Base-by-base conservation (phyloP, 176 grass and related monocot species). In the Cenchrus americanus region DNA sequence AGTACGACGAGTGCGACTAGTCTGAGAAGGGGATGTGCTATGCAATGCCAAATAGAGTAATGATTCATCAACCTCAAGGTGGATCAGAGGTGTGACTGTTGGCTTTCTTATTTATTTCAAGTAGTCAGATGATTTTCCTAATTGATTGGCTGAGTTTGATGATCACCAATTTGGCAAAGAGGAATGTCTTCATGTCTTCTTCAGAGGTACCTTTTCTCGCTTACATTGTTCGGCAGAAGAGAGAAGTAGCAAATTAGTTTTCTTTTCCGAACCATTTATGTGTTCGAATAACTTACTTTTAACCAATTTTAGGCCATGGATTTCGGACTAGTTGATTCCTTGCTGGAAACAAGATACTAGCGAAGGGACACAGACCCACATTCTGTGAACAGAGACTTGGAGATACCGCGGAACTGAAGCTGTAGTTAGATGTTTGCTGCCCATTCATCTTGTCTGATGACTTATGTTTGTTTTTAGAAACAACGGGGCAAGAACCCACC, bases 31-130 rank as follows among this genome's bases (percentile, higher is more conserved):
- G 96, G 62, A 95, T 98, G 93, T 89, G 93, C 19, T 98, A 98
- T 85, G 87, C 91, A 15, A 99, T 99, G 96, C 96, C 96, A 79
- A 99, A 99, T 90, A 93, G 96, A 89, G 86, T 99, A 74, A 94
- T 99, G 96, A 94, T 99, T 80, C 96, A 99, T 92, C 96, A 99
- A 86, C 91, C 93, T 79, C 91, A 95, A 89, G 94, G 89, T 76
- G 93, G 91, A 87, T 96, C 87, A 0, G 89, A 90, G 83, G 96
- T 99, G 90, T 62, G 77, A 13, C 76, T 86, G 44, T 71, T 63
- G 65, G 66, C 59, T 75, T 68, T 65, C 12, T 76, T 77, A 7
- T 53, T 46, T 14, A 11, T 37, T 55, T 88, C 10, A 30, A 62
- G 32, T 18, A 65, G 66, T 40, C 17, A 75, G 70, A 77, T 69